These are phyloP conservation scores for Jimgerdemannia flammicorona DNA, from an alignment of 192 early-diverging fungal species.

Conservation along the genomic window DNA sequence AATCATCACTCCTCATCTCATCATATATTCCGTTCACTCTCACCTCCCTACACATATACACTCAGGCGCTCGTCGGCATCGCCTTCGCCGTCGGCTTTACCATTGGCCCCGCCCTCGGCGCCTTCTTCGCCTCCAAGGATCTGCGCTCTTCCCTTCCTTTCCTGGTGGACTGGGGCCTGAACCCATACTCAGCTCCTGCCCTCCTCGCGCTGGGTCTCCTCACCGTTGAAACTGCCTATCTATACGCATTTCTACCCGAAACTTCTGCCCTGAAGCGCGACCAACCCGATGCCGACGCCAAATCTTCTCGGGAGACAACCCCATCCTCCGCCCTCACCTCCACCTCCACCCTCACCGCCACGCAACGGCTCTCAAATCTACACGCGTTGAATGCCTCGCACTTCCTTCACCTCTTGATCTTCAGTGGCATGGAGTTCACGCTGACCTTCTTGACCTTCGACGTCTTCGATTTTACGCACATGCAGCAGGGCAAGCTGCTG, in stretches of 20 bases:
- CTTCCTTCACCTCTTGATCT: constrained; percentile 87
- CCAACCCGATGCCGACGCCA: constrained; percentile 8
- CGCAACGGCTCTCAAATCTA: constrained; percentile 30
- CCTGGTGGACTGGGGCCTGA: constrained; percentile 42
- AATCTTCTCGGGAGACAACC: not conserved
- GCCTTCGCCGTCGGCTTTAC: constrained; percentile 97
- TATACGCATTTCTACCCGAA: constrained; percentile 77
- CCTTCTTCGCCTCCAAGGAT: constrained; percentile 65
- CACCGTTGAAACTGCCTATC: constrained; percentile 74
- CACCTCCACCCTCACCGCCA: not conserved
- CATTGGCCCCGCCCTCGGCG: constrained; percentile 87
- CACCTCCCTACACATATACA: not conserved
- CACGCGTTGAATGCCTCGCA: constrained; percentile 68
- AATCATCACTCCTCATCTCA: not conserved
- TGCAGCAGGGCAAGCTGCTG: constrained; percentile 84
- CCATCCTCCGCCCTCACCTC: not conserved
- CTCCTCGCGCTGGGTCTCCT: constrained; percentile 84
- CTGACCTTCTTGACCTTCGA: constrained; percentile 96
- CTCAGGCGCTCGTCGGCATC: constrained; percentile 89
- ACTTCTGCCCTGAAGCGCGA: constrained; percentile 30
- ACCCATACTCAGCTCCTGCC: constrained; percentile 86
- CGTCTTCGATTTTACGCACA: constrained; percentile 79
- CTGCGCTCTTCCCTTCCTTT: constrained; percentile 33
- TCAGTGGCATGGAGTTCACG: constrained; percentile 99
- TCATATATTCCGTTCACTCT: not conserved